A percentile compares a stretch with the other conserved stretches of the same genome.
phyloP scores from a whole-genome alignment of 208 protist genomes.

The Crithidia sp. region DNA sequence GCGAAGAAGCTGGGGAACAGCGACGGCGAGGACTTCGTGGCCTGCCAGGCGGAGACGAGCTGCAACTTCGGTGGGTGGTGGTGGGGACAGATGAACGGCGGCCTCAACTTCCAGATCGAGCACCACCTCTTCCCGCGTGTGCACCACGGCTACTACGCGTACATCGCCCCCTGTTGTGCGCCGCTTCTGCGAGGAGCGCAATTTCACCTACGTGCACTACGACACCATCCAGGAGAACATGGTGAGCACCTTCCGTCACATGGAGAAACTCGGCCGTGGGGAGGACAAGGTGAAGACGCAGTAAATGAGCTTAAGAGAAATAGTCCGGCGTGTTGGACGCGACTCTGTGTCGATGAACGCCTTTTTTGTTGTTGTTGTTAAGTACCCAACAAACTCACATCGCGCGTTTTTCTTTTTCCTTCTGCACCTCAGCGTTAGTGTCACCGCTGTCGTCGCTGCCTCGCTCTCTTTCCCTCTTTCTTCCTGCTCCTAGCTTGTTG shows the following conservation, averaged over 20 bases:
- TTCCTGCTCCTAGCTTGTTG: too few relatives aligned
- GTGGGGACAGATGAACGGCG: conserved; percentile 80
- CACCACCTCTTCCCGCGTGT: conserved; percentile 90
- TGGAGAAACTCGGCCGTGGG: conserved; percentile 64
- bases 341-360: too few relatives aligned
- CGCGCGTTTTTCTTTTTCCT: too few relatives aligned
- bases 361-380: too few relatives aligned
- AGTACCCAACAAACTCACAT: too few relatives aligned
- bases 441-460: too few relatives aligned
- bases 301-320: background rate
- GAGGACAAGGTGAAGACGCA: conserved; percentile 40
- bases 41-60: conserved; percentile 71
- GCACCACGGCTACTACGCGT: conserved; percentile 81
- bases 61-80: conserved; percentile 82
- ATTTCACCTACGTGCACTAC: conserved; percentile 74
- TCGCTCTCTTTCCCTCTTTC: too few relatives aligned
- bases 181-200: conserved; percentile 62
- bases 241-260: conserved; percentile 63
- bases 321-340: background rate
- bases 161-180: conserved; percentile 78
- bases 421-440: too few relatives aligned
- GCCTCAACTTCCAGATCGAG: conserved; percentile 91
- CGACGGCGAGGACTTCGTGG: conserved; percentile 63
- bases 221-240: conserved; percentile 75
- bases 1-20: conserved; percentile 67